Base-by-base conservation (phyloP, 768 basidiomycete genomes). In the Pholiota conissans region DNA sequence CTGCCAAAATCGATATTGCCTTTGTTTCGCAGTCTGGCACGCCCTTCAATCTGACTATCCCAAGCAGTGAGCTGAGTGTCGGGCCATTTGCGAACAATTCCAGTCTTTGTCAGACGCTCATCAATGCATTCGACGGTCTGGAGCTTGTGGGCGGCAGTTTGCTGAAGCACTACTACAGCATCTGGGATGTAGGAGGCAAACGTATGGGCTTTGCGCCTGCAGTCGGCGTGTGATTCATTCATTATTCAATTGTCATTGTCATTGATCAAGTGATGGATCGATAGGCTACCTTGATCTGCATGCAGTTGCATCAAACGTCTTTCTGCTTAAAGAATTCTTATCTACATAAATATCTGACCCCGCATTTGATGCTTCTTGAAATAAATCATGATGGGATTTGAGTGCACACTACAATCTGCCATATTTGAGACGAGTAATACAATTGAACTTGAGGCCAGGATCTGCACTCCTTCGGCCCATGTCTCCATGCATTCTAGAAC, bases 141-240 rank as follows among this genome's bases (percentile, higher is more conserved):
- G 73, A 76, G 48, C 66, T 85, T 30, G 76, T 85, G 26, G 84
- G 83, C 10, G 83, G 78, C 24, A 83, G 81, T 61, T 58, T 84
- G 55, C 67, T 85, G 59, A 84, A 86, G 72, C 83, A 84, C 63
- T 84, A 82, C 60, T 85, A 83, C 63, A 82, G 77, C 55, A 78
- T 84, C 9, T 84, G 82, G 81, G 83, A 84, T 65, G 72, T 85
- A 28, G 79, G 75, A 35, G 69, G 69, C 24, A 73, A 76, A 60
- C 69, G 79, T 26, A 68, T 84, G 65, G 83, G 83, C 2, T 84
- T 86, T 59, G 82, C 82, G 32, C 71, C 79, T n/a, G 74, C 74
- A 39, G 53, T 74, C 66, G 64, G 59, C 49, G 61, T 65, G 47
- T 64, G 55, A 60, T 59, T 52, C 52, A 34, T 55, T 32, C 49